Conservation (phyloP, 2,329 filamentous ascomycete species). For the Aspergillus flavus region DNA sequence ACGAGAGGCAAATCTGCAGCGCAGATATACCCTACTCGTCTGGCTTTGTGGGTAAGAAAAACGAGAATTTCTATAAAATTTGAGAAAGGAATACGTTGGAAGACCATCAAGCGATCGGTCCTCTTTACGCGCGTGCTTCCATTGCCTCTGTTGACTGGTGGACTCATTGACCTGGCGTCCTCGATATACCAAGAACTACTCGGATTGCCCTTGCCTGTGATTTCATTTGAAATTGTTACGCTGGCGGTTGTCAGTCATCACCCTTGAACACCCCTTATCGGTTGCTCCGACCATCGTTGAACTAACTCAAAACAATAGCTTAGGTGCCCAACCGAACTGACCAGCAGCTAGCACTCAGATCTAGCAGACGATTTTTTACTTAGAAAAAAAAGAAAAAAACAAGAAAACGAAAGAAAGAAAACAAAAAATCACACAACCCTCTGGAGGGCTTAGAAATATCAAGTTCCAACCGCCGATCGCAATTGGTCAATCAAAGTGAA, state of each 20-base stretch:
- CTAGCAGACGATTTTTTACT: slow-evolving; percentile 10
- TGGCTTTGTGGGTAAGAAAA: slow-evolving; percentile 19
- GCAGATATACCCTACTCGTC: slow-evolving; percentile 30
- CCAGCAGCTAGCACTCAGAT: slow-evolving; percentile 14
- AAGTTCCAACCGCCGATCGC: slow-evolving; percentile 26
- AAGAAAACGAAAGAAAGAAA: slow-evolving; percentile 11
- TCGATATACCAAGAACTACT: slow-evolving; percentile 15
- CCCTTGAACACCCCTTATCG: slow-evolving; percentile 20
- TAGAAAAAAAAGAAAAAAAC: not conserved
- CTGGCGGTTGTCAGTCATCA: slow-evolving; percentile 15
- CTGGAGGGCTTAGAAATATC: slow-evolving; percentile 27
- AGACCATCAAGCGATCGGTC: slow-evolving; percentile 4
- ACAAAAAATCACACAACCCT: slow-evolving; percentile 18
- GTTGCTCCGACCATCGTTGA: slow-evolving; percentile 17
- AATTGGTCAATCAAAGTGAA: slow-evolving; percentile 23
- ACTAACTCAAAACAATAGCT: slow-evolving; percentile 19
- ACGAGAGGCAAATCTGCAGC: slow-evolving; percentile 30
- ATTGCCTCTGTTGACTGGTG: slow-evolving; percentile 19
- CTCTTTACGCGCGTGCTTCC: slow-evolving; percentile 9
- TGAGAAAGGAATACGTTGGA: slow-evolving; percentile 15
- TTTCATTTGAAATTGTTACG: slow-evolving; percentile 17
- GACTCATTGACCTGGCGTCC: slow-evolving; percentile 26
- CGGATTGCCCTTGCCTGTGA: slow-evolving; percentile 17
- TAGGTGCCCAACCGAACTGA: slow-evolving; percentile 23
- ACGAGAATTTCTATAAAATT: slow-evolving; percentile 11